phyloP scores from a whole-genome alignment of 306 rosid species.

The Cotoneaster glaucophyllus region DNA sequence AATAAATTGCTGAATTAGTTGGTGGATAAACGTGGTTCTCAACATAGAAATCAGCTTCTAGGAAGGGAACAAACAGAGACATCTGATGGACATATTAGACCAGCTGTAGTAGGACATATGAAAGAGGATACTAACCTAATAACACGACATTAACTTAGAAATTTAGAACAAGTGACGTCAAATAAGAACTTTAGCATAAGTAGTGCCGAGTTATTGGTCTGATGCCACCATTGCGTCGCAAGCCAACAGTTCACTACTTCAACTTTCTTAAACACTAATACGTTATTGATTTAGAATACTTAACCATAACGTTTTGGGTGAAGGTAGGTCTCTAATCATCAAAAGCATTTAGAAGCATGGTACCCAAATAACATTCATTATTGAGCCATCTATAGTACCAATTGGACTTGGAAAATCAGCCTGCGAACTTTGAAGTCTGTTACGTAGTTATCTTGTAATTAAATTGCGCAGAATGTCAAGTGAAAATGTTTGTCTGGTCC shows the following conservation, averaged over 20 bases:
- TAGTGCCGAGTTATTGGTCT: too few species aligned
- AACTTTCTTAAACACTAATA: too few species aligned
- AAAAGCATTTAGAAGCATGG: neutral
- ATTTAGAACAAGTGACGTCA: neutral
- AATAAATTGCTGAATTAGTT: neutral
- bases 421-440: too few species aligned
- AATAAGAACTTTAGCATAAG: neutral
- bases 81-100: neutral
- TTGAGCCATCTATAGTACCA: neutral
- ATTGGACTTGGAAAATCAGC: too few species aligned
- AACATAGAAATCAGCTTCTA: neutral
- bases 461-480: neutral
- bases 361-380: neutral
- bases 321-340: too few species aligned
- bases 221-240: neutral
- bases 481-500: neutral
- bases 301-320: too few species aligned
- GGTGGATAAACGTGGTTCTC: neutral
- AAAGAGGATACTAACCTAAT: neutral
- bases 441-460: neutral
- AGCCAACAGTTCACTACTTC: too few species aligned
- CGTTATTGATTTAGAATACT: too few species aligned
- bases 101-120: neutral
- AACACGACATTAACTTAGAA: neutral
- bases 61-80: neutral